Base-by-base conservation (phyloP, 2,329 filamentous ascomycete genomes). In the Colletotrichum cuscutae region DNA sequence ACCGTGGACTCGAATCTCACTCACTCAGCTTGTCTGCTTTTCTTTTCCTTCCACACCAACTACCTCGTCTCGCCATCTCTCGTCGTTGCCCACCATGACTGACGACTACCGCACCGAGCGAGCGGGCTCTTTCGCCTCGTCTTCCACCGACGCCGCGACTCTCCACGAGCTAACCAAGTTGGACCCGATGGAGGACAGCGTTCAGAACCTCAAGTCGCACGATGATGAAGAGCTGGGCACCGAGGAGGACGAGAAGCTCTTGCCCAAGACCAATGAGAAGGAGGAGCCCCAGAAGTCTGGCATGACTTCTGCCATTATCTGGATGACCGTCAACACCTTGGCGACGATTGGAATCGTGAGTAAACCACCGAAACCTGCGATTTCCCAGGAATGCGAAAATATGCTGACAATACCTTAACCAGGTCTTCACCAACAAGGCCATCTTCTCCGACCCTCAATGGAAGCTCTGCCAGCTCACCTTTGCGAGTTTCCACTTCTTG, bases 371-470 rank as follows among this genome's bases (percentile, higher is more conserved):
- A 53, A 15, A 11, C 22, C 19, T 24, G 19, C 15, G n/a, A 19
- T 12, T 42, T 35, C 9, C n/a, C 56, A 32, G 19, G 9, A n/a
- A 19, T 26, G 22, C 19, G 35, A 49, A 49, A 4, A 9, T 13
- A 60, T 37, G 66, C 71, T 77, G 65, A 75, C 65, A 69, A 32
- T 63, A 58, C 32, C 49, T 54, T 68, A 22, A 2, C 5, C 53
- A 91, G 90, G 89, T 93, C 77, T 93, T 93, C 79, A 91, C 89
- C 54, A 93, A 93, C 83, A 93, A 93, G 81, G 88, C 87, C 74
- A 92, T 93, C 80, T 93, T 93, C 83, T 88, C 88, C 28, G 88
- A 92, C 74, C 87, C 88, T 19, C 87, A 86, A 15, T 85, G 92
- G 77, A 90, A 89, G 78, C 85, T 90, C 35, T 88, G 86, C 72